Evolutionary conservation across 805 yeast genomes (phyloP), one percentile per base, ranked within the genome.

Genomic region (Zygosaccharomyces gambellarensis): DNA sequence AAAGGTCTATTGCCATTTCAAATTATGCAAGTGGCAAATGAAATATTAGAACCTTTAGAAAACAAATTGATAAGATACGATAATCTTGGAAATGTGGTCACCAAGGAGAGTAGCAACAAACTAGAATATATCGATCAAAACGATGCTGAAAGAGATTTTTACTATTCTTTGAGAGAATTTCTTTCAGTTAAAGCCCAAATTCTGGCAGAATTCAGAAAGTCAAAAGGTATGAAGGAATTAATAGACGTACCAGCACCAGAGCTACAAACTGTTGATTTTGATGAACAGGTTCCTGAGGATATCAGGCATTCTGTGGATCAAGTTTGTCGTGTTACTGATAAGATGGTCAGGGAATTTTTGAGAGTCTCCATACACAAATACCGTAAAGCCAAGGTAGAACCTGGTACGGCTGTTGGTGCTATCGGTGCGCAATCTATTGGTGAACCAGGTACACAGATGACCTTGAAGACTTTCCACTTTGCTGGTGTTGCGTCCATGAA

Each of bases 401-500:
- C 99, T 1, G 99, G 98, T 54, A 94, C 99, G 3, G 99, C 99
- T 2, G 98, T 94, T 48, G 99, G 99, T 57, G 98, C 99, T 23
- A 90, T 94, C 71, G 99, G 98, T 59, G 99, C 99, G 0, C 99
- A 94, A 67, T 88, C 97, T 39, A 94, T 94, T 74, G 99, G 99
- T 73, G 99, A 92, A 66, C 99, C 99, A 21, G 99, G 98, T 68
- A 94, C 99, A 0, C 99, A 94, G 73, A 94, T 94, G 99, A 94
- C 99, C 4, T 78, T 86, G 64, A 86, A 86, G 67, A 86, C 95
- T 51, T 92, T 92, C 88, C 99, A 94, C 77, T 94, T 94, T 78
- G 99, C 99, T 62, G 99, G 99, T 78, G 99, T 94, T 50, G 98
- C 99, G 31, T 87, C 96, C 42, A 94, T 92, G 97, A 94, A 94